Evolutionary conservation across 192 early-diverging fungal genomes (phyloP).

Genomic region (Phlyctochytrium arcticum): DNA sequence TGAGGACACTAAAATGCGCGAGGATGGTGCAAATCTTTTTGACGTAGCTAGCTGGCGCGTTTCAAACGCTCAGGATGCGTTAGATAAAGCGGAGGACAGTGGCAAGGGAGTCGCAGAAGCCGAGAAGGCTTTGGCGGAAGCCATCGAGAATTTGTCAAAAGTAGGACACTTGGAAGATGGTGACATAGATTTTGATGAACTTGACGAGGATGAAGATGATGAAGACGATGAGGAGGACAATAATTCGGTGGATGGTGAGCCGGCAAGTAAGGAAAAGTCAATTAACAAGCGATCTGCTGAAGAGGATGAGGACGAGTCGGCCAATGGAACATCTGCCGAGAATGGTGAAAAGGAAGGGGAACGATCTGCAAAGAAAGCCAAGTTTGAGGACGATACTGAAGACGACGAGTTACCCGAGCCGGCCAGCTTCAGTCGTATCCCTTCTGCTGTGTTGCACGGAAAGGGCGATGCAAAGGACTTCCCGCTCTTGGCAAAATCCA

Average conservation of each 20-base stretch:
- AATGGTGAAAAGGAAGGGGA: background rate
- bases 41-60: slow-evolving; percentile 39
- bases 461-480: background rate
- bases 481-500: slow-evolving; percentile 17
- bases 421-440: slow-evolving; percentile 32
- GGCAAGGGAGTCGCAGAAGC: background rate
- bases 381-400: slow-evolving; percentile 5
- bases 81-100: slow-evolving; percentile 6
- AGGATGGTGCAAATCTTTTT: slow-evolving; percentile 30
- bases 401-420: slow-evolving; percentile 9
- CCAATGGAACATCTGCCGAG: background rate
- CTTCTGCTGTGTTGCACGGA: slow-evolving; percentile 4
- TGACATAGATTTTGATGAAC: slow-evolving; percentile 9
- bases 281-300: background rate
- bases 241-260: slow-evolving; percentile 12
- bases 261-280: slow-evolving; percentile 4
- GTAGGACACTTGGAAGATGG: slow-evolving; percentile 7
- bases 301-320: slow-evolving; percentile 24
- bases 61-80: slow-evolving; percentile 1
- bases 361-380: background rate
- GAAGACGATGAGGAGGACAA: slow-evolving; percentile 11
- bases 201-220: slow-evolving; percentile 12
- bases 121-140: slow-evolving; percentile 23
- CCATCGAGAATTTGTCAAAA: slow-evolving; percentile 11
- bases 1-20: slow-evolving; percentile 8